These are phyloP conservation scores for Microstegium vimineum DNA, from an alignment of 176 grass and related monocot genomes.

Conservation along the genomic window DNA sequence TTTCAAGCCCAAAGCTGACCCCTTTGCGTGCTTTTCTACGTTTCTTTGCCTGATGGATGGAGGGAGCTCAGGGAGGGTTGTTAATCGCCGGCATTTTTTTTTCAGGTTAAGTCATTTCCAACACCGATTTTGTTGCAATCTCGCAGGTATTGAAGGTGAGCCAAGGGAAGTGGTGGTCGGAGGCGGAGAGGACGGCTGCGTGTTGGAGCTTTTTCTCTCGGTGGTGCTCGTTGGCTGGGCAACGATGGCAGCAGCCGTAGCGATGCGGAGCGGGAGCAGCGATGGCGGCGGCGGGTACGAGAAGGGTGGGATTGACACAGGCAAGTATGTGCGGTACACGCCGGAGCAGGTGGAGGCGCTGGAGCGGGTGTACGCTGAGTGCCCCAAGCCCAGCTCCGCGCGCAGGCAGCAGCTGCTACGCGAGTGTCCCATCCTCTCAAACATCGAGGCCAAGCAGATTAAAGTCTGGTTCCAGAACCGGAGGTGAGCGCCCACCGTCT, in stretches of 20 bases:
- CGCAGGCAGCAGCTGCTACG: slow-evolving; percentile 93
- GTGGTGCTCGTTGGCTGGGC: not conserved
- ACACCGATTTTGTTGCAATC: slow-evolving; percentile 36
- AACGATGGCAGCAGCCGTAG: slow-evolving; percentile 75
- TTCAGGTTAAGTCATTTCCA: slow-evolving; percentile 35
- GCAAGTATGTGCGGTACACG: slow-evolving; percentile 98
- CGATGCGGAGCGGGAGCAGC: slow-evolving; percentile 56
- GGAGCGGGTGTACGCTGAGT: slow-evolving; percentile 89
- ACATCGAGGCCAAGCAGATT: slow-evolving; percentile 98
- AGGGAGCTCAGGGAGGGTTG: slow-evolving; percentile 23
- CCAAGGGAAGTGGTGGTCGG: slow-evolving; percentile 13
- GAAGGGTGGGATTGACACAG: slow-evolving; percentile 61
- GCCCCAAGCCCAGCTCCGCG: slow-evolving; percentile 88
- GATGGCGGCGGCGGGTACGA: slow-evolving; percentile 55
- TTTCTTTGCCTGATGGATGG: slow-evolving; percentile 34
- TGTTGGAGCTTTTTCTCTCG: not conserved
- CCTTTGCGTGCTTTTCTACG: slow-evolving; percentile 63
- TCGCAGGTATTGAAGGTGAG: slow-evolving; percentile 31
- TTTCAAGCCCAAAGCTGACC: slow-evolving; percentile 52
- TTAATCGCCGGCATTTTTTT: slow-evolving; percentile 25
- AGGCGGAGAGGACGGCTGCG: not conserved
- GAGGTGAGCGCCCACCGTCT: slow-evolving; percentile 43
- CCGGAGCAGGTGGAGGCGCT: slow-evolving; percentile 96
- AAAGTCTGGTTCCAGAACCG: slow-evolving; percentile 99
- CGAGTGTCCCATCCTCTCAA: slow-evolving; percentile 77